Base-by-base conservation (phyloP, 2,329 filamentous ascomycete species). In the Ophiostoma triangulosporum region DNA sequence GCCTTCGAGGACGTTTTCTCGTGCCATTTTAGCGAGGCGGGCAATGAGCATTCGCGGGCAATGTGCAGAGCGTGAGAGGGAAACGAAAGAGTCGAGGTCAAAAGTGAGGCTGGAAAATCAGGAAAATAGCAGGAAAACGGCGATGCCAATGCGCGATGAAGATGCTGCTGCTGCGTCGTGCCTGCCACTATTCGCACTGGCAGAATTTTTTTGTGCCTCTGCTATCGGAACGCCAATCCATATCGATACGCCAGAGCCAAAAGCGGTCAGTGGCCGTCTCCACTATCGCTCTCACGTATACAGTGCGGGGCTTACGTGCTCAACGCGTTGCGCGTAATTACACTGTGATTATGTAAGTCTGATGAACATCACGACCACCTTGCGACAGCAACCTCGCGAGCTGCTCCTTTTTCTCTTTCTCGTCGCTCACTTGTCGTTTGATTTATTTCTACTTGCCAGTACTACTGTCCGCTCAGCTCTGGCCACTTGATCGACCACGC, bases 1-100 rank as follows among this genome's bases (percentile, higher is more conserved):
- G 66, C 77, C 77, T 61, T 81, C 77, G 53, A 76, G 67, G 61
- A 76, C 68, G 60, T 69, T 68, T 59, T 74, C 70, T 59, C 72
- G 69, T 56, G 75, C 75, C 77, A 80, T 80, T 64, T 67, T 78
- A 53, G 70, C 45, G 31, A 64, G 48, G 48, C 55, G 61, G 50
- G 53, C 48, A n/a, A 58, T 15, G 57, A 57, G 64, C 69, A 71
- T 70, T 54, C 62, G 63, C 33, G 24, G 26, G 14, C 55, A 15
- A 55, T 32, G 17, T 11, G 8, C 33, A 17, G 46, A 35, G 8
- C 29, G 46, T 50, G 35, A 40, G 20, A 38, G 46, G 17, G 29
- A 9, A 33, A 40, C 14, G 15, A 24, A 31, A 14, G 17, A 27
- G 35, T n/a, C 29, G 9, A 29, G 4, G 15, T 15, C 14, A 24